Conservation (phyloP, 2,329 filamentous ascomycete species). For the Verticillium zaregamsianum region DNA sequence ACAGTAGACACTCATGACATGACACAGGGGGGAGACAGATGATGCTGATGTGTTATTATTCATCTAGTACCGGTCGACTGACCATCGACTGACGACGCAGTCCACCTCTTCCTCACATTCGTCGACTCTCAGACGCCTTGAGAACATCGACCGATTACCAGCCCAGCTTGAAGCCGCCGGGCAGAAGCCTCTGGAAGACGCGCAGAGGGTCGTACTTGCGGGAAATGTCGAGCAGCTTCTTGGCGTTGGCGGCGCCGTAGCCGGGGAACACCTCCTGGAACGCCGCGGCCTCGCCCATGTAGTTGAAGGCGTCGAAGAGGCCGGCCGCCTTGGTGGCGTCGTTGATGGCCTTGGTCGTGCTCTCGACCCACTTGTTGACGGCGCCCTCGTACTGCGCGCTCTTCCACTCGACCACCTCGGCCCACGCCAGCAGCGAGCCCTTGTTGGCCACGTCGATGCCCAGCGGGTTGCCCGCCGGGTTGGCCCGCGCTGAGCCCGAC, state of each 20-base stretch:
- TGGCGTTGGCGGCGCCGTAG: slow-evolving; percentile 28
- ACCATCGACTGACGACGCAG: neutral
- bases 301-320: slow-evolving; percentile 33
- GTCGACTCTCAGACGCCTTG: neutral
- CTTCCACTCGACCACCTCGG: slow-evolving; percentile 19
- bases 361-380: slow-evolving; percentile 16
- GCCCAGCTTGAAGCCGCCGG: slow-evolving; percentile 15
- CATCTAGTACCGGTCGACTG: neutral
- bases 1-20: neutral
- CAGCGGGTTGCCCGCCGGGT: slow-evolving; percentile 28
- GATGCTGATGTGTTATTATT: neutral
- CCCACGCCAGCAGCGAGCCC: slow-evolving; percentile 20
- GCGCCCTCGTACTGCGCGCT: slow-evolving; percentile 18
- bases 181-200: slow-evolving; percentile 35
- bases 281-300: slow-evolving; percentile 3
- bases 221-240: slow-evolving; percentile 16
- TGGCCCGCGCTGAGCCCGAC: slow-evolving; percentile 14
- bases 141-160: neutral
- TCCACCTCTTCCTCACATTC: neutral
- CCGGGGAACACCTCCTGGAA: slow-evolving; percentile 29
- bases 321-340: slow-evolving; percentile 22
- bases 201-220: slow-evolving; percentile 19
- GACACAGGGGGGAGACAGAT: neutral
- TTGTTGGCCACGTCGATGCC: slow-evolving; percentile 22
- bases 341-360: slow-evolving; percentile 16